Evolutionary conservation across 1,284 basidiomycete species (phyloP), one percentile per base, ranked within the genome.

Genomic region (Mycosarcoma maydis): DNA sequence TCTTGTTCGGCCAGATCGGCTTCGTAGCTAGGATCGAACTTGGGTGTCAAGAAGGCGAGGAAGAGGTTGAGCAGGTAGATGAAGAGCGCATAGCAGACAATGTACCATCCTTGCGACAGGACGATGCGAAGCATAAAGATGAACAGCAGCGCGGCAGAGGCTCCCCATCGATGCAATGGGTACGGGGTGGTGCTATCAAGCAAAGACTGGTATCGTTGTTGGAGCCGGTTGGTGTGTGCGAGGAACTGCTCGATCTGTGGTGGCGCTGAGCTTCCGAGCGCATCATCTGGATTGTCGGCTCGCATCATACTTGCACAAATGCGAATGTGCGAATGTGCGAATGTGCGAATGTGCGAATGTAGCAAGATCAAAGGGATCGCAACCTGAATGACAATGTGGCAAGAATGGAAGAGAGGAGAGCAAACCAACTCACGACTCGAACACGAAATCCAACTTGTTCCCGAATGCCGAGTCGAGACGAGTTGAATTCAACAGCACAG

Each of bases 11-110:
- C 87, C 3, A 97, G 85, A 83, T 99, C 96, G 39, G 91, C 91
- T 72, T 95, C 91, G 33, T 97, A 85, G 2, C 92, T 94, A 0
- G 96, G 95, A 83, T 99, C 96, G 83, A 98, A 98, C 82, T 90
- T 92, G 34, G 93, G 92, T 84, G 92, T 91, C 6, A 94, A 85
- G 85, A 94, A 94, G 7, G 90, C 91, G 64, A 93, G 85, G 34
- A 94, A 87, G 48, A 94, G 83, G 83, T 84, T 82, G 67, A 81
- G 68, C 29, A 82, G 75, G 47, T 79, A 82, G 72, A 81, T 81
- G 55, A 78, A 76, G 34, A 80, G 71, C 11, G 76, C 77, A 52
- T 80, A 80, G 61, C 80, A 80, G 20, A 80, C 74, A 30, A 95
- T 96, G 85, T 94, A 96, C 94, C 93, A 96, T 89, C 83, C 95